A percentile compares a stretch with the other conserved stretches of the same genome.
phyloP scores from a whole-genome alignment of 768 basidiomycete species.

The Termitomyces sp. region DNA sequence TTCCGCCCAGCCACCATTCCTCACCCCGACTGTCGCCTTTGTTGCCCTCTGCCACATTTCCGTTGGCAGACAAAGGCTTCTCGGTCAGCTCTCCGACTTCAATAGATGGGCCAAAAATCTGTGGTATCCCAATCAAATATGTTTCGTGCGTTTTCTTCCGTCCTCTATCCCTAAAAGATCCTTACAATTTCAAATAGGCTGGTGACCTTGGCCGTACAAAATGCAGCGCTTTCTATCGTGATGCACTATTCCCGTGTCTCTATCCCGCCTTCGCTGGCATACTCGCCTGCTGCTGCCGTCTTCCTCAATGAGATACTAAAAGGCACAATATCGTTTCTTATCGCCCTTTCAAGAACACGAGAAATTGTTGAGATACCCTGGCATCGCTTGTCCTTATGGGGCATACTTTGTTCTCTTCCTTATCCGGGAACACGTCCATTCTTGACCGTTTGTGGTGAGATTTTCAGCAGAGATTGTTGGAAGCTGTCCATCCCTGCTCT shows the following conservation, averaged over 20 bases:
- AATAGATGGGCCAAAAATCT: constrained; percentile 48
- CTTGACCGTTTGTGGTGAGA: constrained; percentile 55
- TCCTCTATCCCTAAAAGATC: constrained; percentile 1
- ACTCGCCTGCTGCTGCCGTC: constrained; percentile 93
- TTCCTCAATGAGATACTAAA: constrained; percentile 94
- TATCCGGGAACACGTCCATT: constrained; percentile 47
- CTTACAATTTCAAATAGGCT: constrained; percentile 37
- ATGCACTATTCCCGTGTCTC: constrained; percentile 99
- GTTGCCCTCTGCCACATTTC: constrained; percentile 41
- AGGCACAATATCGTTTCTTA: constrained; percentile 83
- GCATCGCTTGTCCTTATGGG: constrained; percentile 35
- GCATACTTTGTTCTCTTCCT: constrained; percentile 28
- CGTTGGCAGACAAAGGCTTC: constrained; percentile 35
- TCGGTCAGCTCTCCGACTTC: constrained; percentile 21
- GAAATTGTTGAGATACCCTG: constrained; percentile 35
- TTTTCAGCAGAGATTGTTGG: constrained; percentile 95
- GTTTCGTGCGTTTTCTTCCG: constrained; percentile 53
- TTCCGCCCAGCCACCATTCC: constrained; percentile 25
- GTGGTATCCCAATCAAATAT: constrained; percentile 74
- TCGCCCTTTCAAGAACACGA: constrained; percentile 61
- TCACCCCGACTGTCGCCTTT: constrained; percentile 47
- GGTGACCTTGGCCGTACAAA: constrained; percentile 89
- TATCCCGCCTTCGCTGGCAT: constrained; percentile 68
- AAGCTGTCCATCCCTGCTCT: constrained; percentile 96
- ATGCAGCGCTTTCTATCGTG: constrained; percentile 91